Conservation (phyloP, 495 filamentous ascomycete species). For the Diplogelasinospora grovesii region DNA sequence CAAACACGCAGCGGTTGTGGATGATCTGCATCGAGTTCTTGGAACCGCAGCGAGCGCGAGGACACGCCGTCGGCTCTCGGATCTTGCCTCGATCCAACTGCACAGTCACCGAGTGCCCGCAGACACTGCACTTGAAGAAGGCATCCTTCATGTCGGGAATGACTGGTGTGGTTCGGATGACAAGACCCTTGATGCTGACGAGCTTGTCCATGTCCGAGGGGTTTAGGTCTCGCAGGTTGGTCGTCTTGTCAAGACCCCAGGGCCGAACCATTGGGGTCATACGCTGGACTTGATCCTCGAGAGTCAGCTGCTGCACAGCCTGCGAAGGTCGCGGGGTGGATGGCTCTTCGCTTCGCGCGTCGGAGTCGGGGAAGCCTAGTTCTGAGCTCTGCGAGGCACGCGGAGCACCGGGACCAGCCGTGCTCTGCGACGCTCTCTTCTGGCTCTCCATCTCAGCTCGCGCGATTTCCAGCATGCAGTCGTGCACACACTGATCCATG, state of each 20-base stretch:
- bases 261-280: constrained; percentile 78
- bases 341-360: constrained; percentile 50
- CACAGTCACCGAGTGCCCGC: constrained; percentile 83
- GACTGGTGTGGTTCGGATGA: constrained; percentile 90
- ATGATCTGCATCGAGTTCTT: constrained; percentile 97
- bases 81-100: constrained; percentile 94
- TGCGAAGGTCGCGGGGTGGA: constrained; percentile 24
- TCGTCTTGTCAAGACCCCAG: constrained; percentile 77
- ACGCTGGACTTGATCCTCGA: constrained; percentile 58
- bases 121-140: constrained; percentile 92
- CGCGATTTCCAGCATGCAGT: constrained; percentile 86
- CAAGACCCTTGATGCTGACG: constrained; percentile 90
- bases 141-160: constrained; percentile 96
- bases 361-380: constrained; percentile 67
- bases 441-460: constrained; percentile 70
- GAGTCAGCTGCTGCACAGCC: constrained; percentile 25
- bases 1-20: constrained; percentile 91
- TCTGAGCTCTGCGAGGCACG: constrained; percentile 56
- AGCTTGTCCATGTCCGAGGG: constrained; percentile 84
- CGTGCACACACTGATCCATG: constrained; percentile 91
- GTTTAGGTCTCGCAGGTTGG: constrained; percentile 94
- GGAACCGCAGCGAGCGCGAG: constrained; percentile 72
- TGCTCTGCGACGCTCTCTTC: constrained; percentile 51
- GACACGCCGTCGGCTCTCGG: constrained; percentile 85
- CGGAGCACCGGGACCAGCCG: constrained; percentile 29